These are phyloP conservation scores for Penstemon newberryi DNA, from an alignment of 257 asterid species.

Conservation along the genomic window DNA sequence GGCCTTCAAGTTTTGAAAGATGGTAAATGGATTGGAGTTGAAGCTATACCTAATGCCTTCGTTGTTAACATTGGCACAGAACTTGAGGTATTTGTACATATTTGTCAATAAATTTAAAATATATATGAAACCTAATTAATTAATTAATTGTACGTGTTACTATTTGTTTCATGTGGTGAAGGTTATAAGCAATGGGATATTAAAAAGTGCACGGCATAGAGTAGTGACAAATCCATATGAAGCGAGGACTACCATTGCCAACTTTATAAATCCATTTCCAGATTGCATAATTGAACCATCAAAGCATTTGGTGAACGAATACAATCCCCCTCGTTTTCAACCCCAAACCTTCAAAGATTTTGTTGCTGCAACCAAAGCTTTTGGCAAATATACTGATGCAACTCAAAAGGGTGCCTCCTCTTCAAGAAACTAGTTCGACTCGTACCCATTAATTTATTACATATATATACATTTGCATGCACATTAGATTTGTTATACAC, in stretches of 20 bases:
- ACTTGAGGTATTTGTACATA: constrained; percentile 38
- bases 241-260: constrained; percentile 42
- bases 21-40: constrained; percentile 58
- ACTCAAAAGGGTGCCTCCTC: constrained; percentile 27
- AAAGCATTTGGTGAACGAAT: constrained; percentile 30
- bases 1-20: constrained; percentile 60
- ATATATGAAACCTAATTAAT: background rate
- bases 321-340: constrained; percentile 48
- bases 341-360: constrained; percentile 42
- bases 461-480: no score
- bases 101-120: background rate
- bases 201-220: constrained; percentile 48
- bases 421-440: no score
- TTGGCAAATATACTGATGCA: constrained; percentile 39
- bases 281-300: constrained; percentile 54
- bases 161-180: background rate
- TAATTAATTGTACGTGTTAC: background rate
- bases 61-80: constrained; percentile 59
- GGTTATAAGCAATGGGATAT: constrained; percentile 57
- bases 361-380: constrained; percentile 40
- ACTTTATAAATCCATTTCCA: constrained; percentile 45
- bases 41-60: constrained; percentile 50
- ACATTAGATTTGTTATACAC: no score
- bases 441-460: background rate
- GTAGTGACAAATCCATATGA: constrained; percentile 44